Conservation (phyloP, 2,329 filamentous ascomycete species). For the Neonectria punicea region DNA sequence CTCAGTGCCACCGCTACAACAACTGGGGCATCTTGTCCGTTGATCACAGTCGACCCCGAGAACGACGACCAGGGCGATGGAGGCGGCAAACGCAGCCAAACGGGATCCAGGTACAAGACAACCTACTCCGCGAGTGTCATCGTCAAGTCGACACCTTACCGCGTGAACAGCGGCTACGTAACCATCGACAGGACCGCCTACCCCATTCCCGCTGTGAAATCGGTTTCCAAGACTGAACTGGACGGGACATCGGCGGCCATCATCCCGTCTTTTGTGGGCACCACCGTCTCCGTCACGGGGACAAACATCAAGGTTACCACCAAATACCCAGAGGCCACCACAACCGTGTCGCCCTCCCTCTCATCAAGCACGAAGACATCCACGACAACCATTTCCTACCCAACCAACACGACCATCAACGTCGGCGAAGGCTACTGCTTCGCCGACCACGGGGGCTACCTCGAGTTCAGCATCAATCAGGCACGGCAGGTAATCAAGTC, state of each 20-base stretch:
- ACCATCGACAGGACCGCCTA: constrained; percentile 22
- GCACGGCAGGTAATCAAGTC: constrained; percentile 12
- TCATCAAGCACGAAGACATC: constrained; percentile 5
- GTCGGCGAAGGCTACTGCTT: constrained; percentile 21
- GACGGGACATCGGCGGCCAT: background rate
- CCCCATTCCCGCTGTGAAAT: background rate
- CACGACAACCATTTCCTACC: constrained; percentile 1
- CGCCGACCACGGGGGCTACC: background rate
- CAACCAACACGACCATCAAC: constrained; percentile 16
- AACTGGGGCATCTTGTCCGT: constrained; percentile 2
- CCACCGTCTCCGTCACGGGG: background rate
- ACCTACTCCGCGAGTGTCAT: constrained; percentile 16
- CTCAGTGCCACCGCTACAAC: constrained; percentile 22
- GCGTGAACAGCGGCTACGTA: constrained; percentile 15
- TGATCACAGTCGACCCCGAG: background rate
- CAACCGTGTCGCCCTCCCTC: background rate
- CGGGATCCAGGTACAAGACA: background rate
- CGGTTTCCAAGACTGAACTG: constrained; percentile 13
- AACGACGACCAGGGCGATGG: constrained; percentile 5
- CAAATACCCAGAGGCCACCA: constrained; percentile 4
- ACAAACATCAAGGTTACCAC: background rate
- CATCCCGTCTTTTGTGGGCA: background rate
- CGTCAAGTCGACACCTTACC: constrained; percentile 2
- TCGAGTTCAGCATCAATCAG: constrained; percentile 2
- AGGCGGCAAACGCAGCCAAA: background rate